phyloP scores from a whole-genome alignment of 108 stramenopile species.

The Cyclotella atomus region DNA sequence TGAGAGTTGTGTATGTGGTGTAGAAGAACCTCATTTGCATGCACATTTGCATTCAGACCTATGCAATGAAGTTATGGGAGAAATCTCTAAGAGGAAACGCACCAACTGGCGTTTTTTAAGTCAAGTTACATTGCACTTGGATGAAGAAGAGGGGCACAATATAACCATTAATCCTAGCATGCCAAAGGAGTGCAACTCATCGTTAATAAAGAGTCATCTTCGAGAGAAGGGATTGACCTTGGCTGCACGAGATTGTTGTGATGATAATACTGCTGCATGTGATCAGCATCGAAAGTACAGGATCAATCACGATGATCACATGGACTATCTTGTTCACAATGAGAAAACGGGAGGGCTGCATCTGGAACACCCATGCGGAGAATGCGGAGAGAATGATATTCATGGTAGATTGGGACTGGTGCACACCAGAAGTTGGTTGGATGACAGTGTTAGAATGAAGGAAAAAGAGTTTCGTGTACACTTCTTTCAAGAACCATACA shows the following conservation, averaged over 20 bases:
- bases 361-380: slow-evolving; percentile 57
- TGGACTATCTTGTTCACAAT: slow-evolving; percentile 51
- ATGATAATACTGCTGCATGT: not conserved
- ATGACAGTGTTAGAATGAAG: slow-evolving; percentile 6
- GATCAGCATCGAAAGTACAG: slow-evolving; percentile 20
- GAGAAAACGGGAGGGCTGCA: slow-evolving; percentile 45
- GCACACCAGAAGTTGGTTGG: slow-evolving; percentile 45
- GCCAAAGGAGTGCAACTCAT: slow-evolving; percentile 43
- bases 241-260: slow-evolving; percentile 9
- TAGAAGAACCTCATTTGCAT: slow-evolving; percentile 61
- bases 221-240: slow-evolving; percentile 24
- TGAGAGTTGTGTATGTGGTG: slow-evolving; percentile 63
- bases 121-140: slow-evolving; percentile 31
- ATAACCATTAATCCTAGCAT: slow-evolving; percentile 28
- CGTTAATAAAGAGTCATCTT: slow-evolving; percentile 11
- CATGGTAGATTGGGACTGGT: slow-evolving; percentile 51
- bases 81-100: not conserved
- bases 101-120: slow-evolving; percentile 31
- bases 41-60: slow-evolving; percentile 50
- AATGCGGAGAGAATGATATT: slow-evolving; percentile 49
- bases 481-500: slow-evolving; percentile 45
- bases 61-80: not conserved
- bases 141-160: not conserved
- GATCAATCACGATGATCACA: slow-evolving; percentile 57
- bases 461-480: slow-evolving; percentile 36